These are phyloP conservation scores for Diplogelasinospora grovesii DNA, from an alignment of 495 filamentous ascomycete genomes.

Conservation along the genomic window DNA sequence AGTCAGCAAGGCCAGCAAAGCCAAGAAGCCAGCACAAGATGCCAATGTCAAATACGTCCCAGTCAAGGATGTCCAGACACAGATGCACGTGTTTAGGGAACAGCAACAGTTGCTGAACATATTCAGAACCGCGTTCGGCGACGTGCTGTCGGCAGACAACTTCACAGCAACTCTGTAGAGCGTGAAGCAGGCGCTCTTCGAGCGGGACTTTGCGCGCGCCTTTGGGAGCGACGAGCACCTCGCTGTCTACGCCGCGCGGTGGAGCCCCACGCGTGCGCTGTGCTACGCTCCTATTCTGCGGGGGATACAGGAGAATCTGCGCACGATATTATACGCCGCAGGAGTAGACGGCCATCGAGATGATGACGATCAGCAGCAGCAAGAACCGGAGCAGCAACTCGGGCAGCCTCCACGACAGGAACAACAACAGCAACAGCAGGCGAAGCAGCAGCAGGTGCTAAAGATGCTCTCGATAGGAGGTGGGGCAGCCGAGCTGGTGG, in stretches of 20 bases:
- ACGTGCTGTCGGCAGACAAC: constrained; percentile 29
- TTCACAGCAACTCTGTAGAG: constrained; percentile 57
- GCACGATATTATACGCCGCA: too few species aligned
- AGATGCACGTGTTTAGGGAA: too few species aligned
- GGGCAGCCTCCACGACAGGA: too few species aligned
- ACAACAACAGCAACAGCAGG: too few species aligned
- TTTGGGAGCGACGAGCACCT: constrained; percentile 65
- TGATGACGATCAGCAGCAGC: too few species aligned
- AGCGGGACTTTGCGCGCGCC: constrained; percentile 72
- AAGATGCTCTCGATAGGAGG: constrained; percentile 71
- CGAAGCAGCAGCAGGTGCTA: constrained; percentile 12
- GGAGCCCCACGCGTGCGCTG: constrained; percentile 75
- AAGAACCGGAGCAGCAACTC: too few species aligned
- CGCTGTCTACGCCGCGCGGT: constrained; percentile 76
- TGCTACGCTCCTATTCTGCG: constrained; percentile 66
- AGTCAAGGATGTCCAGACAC: too few species aligned
- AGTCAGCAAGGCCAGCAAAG: too few species aligned
- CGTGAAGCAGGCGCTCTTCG: constrained; percentile 76
- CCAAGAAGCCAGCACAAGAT: too few species aligned
- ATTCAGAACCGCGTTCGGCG: constrained; percentile 58
- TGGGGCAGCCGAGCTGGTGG: constrained; percentile 79
- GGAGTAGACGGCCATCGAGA: too few species aligned
- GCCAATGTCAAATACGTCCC: too few species aligned
- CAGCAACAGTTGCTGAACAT: constrained; percentile 75
- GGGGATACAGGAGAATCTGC: constrained; percentile 30